Evolutionary conservation across 495 filamentous ascomycete species (phyloP), one percentile per base, ranked within the genome.

Genomic region (Xylaria palmicola): DNA sequence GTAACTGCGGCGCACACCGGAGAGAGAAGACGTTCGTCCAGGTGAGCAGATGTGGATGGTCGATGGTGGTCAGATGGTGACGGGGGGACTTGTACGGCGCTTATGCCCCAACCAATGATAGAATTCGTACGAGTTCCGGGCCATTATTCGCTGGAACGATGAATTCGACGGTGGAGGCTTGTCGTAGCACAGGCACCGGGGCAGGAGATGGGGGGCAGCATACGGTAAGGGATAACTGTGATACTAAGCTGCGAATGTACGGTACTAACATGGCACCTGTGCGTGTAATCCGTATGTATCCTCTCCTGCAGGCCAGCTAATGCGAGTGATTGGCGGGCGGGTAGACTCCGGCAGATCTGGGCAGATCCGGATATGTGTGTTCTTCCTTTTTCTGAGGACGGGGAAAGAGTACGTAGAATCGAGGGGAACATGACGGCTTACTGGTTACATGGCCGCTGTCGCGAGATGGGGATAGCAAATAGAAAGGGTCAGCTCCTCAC

Each of bases 311-410:
- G 50, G 50, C 22, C 19, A 36, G 30, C 50, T 54, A 24, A 55
- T 61, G 59, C 50, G 50, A 40, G 59, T 55, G 59, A 61, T 61
- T 61, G 59, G 59, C 39, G 40, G 59, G 19, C 50, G 59, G 59
- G 37, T 48, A 54, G 49, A 61, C 49, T 48, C 40, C 59, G 59
- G 59, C 27, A 61, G 59, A 61, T 61, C 59, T 49, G 44, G 54
- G 43, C 37, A 58, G 41, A 58, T 47, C 55, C 53, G 53, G 24
- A 8, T 41, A 22, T 15, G 37, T 51, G 4, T 1, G 13, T 36
- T 50, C 15, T 44, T n/a, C 37, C 15, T 20, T 43, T 30, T 20
- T 24, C 20, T 15, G 20, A 9, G 17, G 50, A 40, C 2, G 50
- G 50, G 7, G 30, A 10, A 27, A 20, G 45, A 15, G 9, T 17